Evolutionary conservation across 2,329 filamentous ascomycete species (phyloP).

Genomic region (Fusarium austroafricanum): DNA sequence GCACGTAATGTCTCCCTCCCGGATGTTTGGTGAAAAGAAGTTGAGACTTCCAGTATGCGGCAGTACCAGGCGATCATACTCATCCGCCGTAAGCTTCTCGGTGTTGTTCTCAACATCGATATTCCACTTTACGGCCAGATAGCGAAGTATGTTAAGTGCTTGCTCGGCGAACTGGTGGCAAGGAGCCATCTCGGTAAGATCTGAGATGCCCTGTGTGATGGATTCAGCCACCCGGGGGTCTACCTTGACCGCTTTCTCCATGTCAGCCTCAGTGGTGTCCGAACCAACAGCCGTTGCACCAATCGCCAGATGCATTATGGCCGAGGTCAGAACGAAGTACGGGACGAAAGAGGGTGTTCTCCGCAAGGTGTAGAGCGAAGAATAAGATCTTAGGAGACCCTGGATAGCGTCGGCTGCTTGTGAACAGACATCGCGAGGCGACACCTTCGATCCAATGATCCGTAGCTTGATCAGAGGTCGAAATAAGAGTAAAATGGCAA

Average conservation of each 20-base stretch:
- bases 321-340: slow-evolving; percentile 70
- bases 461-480: slow-evolving; percentile 75
- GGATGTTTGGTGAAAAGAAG: slow-evolving; percentile 66
- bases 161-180: slow-evolving; percentile 72
- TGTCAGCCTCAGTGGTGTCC: slow-evolving; percentile 38
- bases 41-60: slow-evolving; percentile 66
- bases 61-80: slow-evolving; percentile 57
- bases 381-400: slow-evolving; percentile 66
- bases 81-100: slow-evolving; percentile 48
- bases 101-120: slow-evolving; percentile 61
- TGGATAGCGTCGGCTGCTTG: slow-evolving; percentile 71
- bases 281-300: slow-evolving; percentile 53
- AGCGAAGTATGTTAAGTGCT: slow-evolving; percentile 69
- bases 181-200: slow-evolving; percentile 70
- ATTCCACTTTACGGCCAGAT: slow-evolving; percentile 69
- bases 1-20: slow-evolving; percentile 61
- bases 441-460: slow-evolving; percentile 72
- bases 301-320: slow-evolving; percentile 70
- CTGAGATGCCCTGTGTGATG: slow-evolving; percentile 65
- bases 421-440: slow-evolving; percentile 73
- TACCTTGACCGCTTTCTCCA: slow-evolving; percentile 50
- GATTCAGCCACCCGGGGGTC: slow-evolving; percentile 57
- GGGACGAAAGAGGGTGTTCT: slow-evolving; percentile 71
- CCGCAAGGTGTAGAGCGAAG: slow-evolving; percentile 68
- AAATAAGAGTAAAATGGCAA: slow-evolving; percentile 78